These are phyloP conservation scores for Trichomonascaceae sp. DNA, from an alignment of 1,139 yeast genomes.

Conservation along the genomic window DNA sequence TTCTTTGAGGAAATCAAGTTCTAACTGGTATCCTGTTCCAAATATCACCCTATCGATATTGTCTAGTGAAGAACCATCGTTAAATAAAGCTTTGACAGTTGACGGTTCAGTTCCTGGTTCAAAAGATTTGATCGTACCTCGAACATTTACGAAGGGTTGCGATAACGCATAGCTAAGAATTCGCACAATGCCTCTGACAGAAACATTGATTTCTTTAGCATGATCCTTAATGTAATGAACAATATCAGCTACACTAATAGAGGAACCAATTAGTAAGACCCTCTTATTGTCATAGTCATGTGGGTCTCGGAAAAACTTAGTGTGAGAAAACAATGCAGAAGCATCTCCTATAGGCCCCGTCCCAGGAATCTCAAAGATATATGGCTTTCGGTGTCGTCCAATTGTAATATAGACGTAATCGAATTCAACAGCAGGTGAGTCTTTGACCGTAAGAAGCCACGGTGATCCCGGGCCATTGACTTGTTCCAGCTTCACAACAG, in stretches of 20 bases:
- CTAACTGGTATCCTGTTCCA: slow-evolving; percentile 22
- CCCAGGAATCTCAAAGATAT: slow-evolving; percentile 47
- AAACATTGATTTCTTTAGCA: slow-evolving; percentile 21
- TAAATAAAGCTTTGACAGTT: slow-evolving; percentile 14
- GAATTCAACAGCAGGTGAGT: slow-evolving; percentile 18
- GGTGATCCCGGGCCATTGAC: slow-evolving; percentile 11
- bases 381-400: slow-evolving; percentile 51
- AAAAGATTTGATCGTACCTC: slow-evolving; percentile 13
- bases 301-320: slow-evolving; percentile 14
- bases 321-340: slow-evolving; percentile 11
- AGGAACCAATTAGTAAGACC: slow-evolving; percentile 15
- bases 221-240: slow-evolving; percentile 12
- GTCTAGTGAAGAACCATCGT: slow-evolving; percentile 14
- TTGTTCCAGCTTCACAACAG: slow-evolving; percentile 14
- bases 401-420: slow-evolving; percentile 50
- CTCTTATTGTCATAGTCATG: slow-evolving; percentile 11
- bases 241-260: slow-evolving; percentile 15
- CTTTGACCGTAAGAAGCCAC: slow-evolving; percentile 8
- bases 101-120: slow-evolving; percentile 8
- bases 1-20: slow-evolving; percentile 20
- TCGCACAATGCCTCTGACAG: slow-evolving; percentile 14
- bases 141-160: slow-evolving; percentile 23
- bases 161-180: slow-evolving; percentile 15
- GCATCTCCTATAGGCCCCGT: slow-evolving; percentile 6
- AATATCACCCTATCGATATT: slow-evolving; percentile 18